Evolutionary conservation across 345 rosid genomes (phyloP).

Genomic region (Salix suchowensis): DNA sequence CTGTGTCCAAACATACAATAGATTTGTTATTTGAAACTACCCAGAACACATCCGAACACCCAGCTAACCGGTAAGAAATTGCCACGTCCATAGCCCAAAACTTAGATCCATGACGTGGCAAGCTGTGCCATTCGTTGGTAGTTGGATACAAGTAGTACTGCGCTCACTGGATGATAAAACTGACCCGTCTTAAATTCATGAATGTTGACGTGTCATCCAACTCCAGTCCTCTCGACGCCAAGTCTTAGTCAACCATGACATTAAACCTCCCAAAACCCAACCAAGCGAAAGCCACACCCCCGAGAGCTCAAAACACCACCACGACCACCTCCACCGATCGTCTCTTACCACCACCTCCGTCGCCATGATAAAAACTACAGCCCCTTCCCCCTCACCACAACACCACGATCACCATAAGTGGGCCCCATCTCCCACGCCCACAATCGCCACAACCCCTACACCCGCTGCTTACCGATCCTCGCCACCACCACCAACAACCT

Average conservation of each 20-base stretch:
- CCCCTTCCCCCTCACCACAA: slow-evolving; percentile 8
- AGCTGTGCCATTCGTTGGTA: neutral
- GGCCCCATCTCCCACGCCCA: slow-evolving; percentile 23
- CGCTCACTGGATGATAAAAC: slow-evolving; percentile 13
- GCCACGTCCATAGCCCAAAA: neutral
- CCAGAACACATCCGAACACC: neutral
- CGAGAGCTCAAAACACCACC: neutral
- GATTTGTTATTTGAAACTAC: neutral
- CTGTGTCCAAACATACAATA: no score
- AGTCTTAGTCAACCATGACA: slow-evolving; percentile 23
- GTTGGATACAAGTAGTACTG: neutral
- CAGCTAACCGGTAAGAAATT: neutral
- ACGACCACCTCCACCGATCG: neutral
- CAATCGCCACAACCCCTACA: slow-evolving; percentile 9
- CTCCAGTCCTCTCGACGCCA: slow-evolving; percentile 18
- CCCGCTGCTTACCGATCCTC: neutral
- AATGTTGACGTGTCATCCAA: slow-evolving; percentile 40
- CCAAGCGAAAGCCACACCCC: neutral
- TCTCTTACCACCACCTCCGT: slow-evolving; percentile 6
- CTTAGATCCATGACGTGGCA: neutral
- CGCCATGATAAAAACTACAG: neutral
- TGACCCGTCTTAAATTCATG: slow-evolving; percentile 39
- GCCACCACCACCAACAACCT: slow-evolving; percentile 16
- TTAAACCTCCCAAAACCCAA: slow-evolving; percentile 20
- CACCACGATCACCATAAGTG: slow-evolving; percentile 2